phyloP scores from a whole-genome alignment of 2,329 filamentous ascomycete genomes.

The Diaporthe australafricana region DNA sequence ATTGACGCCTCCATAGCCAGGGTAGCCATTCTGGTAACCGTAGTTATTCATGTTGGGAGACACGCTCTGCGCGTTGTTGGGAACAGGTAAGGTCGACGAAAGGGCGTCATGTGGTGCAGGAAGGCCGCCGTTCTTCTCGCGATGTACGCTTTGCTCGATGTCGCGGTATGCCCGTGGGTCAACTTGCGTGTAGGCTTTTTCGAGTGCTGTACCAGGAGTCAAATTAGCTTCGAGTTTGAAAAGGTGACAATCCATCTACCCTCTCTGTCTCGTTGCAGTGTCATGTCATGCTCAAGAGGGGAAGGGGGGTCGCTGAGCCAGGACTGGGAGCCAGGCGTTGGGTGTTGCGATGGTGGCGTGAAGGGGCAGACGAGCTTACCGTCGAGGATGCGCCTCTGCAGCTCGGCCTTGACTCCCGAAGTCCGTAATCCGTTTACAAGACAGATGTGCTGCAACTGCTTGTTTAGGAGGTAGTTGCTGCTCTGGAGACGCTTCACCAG shows the following conservation, averaged over 20 bases:
- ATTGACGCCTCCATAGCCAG: constrained; percentile 26
- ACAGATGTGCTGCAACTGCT: constrained; percentile 82
- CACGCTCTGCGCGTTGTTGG: constrained; percentile 27
- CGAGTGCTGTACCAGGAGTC: constrained; percentile 31
- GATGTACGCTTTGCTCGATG: constrained; percentile 32
- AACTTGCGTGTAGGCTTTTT: constrained; percentile 26
- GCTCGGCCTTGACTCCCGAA: constrained; percentile 85
- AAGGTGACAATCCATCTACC: background rate
- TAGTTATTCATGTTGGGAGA: constrained; percentile 29
- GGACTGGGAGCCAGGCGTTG: background rate
- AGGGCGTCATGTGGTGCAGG: constrained; percentile 19
- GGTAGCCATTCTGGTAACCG: constrained; percentile 32
- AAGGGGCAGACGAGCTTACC: constrained; percentile 67
- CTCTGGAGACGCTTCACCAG: constrained; percentile 53
- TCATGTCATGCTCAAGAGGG: background rate
- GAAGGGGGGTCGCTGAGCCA: background rate
- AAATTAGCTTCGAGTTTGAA: constrained; percentile 27
- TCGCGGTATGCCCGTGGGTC: constrained; percentile 26
- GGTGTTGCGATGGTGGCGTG: background rate
- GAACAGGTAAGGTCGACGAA: constrained; percentile 14
- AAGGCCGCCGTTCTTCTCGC: constrained; percentile 31
- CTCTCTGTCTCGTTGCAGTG: background rate
- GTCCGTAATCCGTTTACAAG: constrained; percentile 79
- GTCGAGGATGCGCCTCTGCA: constrained; percentile 82
- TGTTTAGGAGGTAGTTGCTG: constrained; percentile 60